Evolutionary conservation across 805 yeast species (phyloP).

Genomic region (Zygoascus tannicola): DNA sequence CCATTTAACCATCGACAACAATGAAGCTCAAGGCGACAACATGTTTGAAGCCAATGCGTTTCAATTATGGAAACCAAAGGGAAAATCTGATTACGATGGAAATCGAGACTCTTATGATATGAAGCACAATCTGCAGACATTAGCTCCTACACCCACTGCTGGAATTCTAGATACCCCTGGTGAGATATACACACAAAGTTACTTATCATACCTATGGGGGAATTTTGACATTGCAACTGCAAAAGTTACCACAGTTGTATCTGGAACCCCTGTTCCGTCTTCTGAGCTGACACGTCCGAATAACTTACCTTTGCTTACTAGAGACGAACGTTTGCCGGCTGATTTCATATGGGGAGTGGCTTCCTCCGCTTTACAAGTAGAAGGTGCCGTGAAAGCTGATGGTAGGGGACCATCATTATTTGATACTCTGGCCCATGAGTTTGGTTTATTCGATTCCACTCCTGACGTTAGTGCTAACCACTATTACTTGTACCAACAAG

Average conservation of each 20-base stretch:
- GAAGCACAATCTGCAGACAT: too few species aligned
- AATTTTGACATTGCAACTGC: constrained; percentile 8
- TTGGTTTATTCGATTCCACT: constrained; percentile 11
- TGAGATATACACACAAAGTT: background rate
- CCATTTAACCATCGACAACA: too few species aligned
- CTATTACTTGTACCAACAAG: constrained; percentile 29
- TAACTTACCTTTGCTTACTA: constrained; percentile 1
- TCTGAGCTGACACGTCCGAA: constrained; percentile 7
- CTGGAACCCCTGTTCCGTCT: constrained; percentile 8
- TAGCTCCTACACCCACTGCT: too few species aligned
- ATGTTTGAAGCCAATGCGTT: too few species aligned
- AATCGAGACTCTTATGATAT: too few species aligned
- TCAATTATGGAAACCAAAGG: too few species aligned
- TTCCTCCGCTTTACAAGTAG: constrained; percentile 29
- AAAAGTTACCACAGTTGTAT: constrained; percentile 6
- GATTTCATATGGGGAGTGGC: constrained; percentile 24
- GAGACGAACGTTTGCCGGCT: constrained; percentile 3
- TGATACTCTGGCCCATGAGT: constrained; percentile 18
- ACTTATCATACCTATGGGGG: constrained; percentile 10
- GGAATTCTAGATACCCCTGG: too few species aligned
- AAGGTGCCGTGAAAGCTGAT: constrained; percentile 30
- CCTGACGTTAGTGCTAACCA: constrained; percentile 26
- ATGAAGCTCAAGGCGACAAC: too few species aligned
- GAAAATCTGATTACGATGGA: too few species aligned
- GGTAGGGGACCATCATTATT: constrained; percentile 27